phyloP scores from a whole-genome alignment of 2,329 filamentous ascomycete genomes.

The Trichoderma asperellum region DNA sequence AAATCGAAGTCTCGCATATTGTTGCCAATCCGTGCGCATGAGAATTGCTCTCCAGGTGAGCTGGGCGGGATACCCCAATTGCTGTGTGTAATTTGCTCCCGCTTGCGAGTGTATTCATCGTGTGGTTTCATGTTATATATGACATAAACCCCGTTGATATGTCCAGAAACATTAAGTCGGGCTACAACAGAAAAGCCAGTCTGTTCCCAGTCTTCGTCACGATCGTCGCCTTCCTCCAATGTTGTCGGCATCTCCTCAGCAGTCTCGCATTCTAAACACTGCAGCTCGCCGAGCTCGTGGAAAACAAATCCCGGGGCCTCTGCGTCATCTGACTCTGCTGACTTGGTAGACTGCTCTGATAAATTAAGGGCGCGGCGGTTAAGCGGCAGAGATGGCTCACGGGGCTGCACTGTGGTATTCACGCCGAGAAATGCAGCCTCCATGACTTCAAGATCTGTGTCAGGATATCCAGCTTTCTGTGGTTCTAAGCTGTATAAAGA shows the following conservation, averaged over 20 bases:
- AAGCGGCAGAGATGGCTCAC: conserved; percentile 5
- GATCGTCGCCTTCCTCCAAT: conserved; percentile 1
- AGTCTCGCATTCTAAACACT: conserved; percentile 17
- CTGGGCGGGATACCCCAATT: conserved; percentile 13
- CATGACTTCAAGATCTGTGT: neutral
- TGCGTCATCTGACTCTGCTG: conserved; percentile 8
- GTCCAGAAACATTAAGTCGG: neutral
- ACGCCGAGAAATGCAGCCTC: conserved; percentile 10
- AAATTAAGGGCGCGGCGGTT: conserved; percentile 12
- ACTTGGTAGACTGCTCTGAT: conserved; percentile 16
- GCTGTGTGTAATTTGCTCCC: neutral
- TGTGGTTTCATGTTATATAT: conserved; percentile 12
- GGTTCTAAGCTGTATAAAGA: neutral
- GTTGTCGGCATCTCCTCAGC: conserved; percentile 5
- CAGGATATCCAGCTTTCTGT: neutral
- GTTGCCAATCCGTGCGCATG: conserved; percentile 19
- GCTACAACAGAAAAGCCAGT: conserved; percentile 13
- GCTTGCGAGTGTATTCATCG: neutral
- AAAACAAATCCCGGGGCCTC: conserved; percentile 22
- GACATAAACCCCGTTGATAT: neutral
- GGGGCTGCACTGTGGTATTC: conserved; percentile 3
- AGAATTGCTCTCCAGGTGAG: conserved; percentile 11
- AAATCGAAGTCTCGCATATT: conserved; percentile 11
- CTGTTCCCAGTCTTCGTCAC: neutral
- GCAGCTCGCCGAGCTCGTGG: conserved; percentile 19